phyloP scores from a whole-genome alignment of 1,284 basidiomycete genomes.

The Austroboletus novae-zelandiae region DNA sequence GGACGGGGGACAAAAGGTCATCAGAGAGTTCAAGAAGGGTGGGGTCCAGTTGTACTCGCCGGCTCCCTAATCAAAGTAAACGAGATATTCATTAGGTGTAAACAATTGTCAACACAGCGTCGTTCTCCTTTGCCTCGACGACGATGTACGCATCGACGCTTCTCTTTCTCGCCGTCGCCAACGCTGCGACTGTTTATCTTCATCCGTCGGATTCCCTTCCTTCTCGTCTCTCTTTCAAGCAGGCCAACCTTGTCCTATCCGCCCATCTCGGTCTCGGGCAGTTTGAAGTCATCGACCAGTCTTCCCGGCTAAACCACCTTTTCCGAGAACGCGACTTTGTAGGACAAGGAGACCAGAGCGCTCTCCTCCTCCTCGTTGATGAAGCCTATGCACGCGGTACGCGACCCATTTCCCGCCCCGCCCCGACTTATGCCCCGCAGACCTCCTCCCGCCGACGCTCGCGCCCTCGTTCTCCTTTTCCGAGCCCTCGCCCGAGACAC shows the following conservation, averaged over 20 bases:
- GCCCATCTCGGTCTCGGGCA: slow-evolving; percentile 68
- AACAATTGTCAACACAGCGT: slow-evolving; percentile 19
- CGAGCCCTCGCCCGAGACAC: slow-evolving; percentile 20
- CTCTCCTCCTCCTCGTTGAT: slow-evolving; percentile 55
- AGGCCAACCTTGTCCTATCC: slow-evolving; percentile 59
- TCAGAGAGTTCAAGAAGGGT: slow-evolving; percentile 35
- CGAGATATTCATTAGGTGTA: not conserved
- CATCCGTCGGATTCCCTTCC: slow-evolving; percentile 38
- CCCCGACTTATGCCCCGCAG: slow-evolving; percentile 32
- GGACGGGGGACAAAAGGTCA: slow-evolving; percentile 42
- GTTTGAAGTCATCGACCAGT: slow-evolving; percentile 51
- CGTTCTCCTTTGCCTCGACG: not conserved
- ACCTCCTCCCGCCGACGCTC: slow-evolving; percentile 47
- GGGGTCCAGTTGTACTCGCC: slow-evolving; percentile 22
- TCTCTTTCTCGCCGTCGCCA: slow-evolving; percentile 31
- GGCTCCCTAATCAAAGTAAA: slow-evolving; percentile 6
- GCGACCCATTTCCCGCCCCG: slow-evolving; percentile 11
- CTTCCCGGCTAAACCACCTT: slow-evolving; percentile 23
- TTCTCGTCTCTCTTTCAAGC: slow-evolving; percentile 44
- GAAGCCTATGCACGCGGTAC: slow-evolving; percentile 57
- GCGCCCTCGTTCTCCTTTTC: slow-evolving; percentile 42
- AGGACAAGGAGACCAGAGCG: slow-evolving; percentile 50
- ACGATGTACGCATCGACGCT: slow-evolving; percentile 32
- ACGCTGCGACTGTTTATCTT: slow-evolving; percentile 56
- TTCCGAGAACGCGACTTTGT: slow-evolving; percentile 52